A percentile compares a stretch with the other conserved stretches of the same genome.
Conservation (phyloP, 805 yeast genomes). For the Myxozyma melibiosi region DNA sequence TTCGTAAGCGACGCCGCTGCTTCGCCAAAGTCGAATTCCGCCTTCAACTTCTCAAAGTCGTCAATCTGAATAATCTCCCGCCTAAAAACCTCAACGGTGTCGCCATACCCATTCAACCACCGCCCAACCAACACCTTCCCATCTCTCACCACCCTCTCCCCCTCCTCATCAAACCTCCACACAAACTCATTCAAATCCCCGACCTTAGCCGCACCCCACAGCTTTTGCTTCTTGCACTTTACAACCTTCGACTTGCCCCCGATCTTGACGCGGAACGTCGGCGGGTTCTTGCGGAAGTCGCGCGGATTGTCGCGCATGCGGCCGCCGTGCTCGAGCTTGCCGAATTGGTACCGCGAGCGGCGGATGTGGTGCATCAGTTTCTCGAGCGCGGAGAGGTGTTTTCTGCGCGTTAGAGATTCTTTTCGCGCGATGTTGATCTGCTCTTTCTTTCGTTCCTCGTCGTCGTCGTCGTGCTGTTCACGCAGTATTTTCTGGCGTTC, state of each 20-base stretch:
- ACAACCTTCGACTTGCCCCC: constrained; percentile 61
- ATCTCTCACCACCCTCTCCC: constrained; percentile 82
- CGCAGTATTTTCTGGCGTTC: constrained; percentile 33
- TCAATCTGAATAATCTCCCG: constrained; percentile 1
- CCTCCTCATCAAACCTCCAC: constrained; percentile 60
- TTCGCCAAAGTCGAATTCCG: constrained; percentile 12
- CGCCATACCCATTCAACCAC: constrained; percentile 33
- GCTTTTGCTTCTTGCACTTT: constrained; percentile 68
- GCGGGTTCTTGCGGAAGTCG: constrained; percentile 51
- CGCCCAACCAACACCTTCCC: constrained; percentile 31
- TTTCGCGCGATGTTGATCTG: not conserved
- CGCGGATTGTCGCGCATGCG: constrained; percentile 62
- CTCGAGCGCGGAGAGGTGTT: not conserved
- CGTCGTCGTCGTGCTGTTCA: not conserved
- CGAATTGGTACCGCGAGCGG: constrained; percentile 15
- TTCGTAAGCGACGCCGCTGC: constrained; percentile 2
- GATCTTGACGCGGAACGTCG: constrained; percentile 60
- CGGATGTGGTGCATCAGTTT: constrained; percentile 11
- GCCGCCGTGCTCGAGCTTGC: constrained; percentile 47
- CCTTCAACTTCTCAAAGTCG: constrained; percentile 13
- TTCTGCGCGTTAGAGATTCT: not conserved
- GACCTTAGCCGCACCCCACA: constrained; percentile 88
- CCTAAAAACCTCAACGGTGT: constrained; percentile 21
- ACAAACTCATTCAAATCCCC: constrained; percentile 64
- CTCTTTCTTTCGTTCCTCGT: not conserved